These are phyloP conservation scores for Dactylellina parvicollis DNA, from an alignment of 2,329 filamentous ascomycete species.

Conservation along the genomic window DNA sequence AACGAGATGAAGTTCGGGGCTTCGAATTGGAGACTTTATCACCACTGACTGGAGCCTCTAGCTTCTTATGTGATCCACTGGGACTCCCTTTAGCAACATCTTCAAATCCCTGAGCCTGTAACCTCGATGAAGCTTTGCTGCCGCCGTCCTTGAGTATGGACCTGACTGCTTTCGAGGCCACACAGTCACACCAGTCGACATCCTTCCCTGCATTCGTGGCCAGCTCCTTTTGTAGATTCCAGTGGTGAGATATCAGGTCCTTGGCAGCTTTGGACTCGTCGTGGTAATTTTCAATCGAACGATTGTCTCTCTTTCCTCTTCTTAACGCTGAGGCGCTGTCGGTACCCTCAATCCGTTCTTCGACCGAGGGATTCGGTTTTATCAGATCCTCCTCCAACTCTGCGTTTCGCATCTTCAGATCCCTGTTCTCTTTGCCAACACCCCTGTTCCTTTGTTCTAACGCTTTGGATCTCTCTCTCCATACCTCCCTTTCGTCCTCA, in stretches of 20 bases:
- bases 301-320: conserved; percentile 28
- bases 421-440: conserved; percentile 50
- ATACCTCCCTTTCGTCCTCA: conserved; percentile 52
- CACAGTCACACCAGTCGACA: conserved; percentile 39
- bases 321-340: background rate
- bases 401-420: conserved; percentile 40
- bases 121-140: conserved; percentile 19
- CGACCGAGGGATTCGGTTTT: conserved; percentile 5
- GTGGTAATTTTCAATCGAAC: conserved; percentile 18
- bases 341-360: background rate
- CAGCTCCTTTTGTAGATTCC: conserved; percentile 43
- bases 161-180: conserved; percentile 38
- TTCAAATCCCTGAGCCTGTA: conserved; percentile 36
- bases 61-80: conserved; percentile 21
- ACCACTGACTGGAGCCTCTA: conserved; percentile 2
- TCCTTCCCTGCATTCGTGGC: conserved; percentile 22
- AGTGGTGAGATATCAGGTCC: conserved; percentile 43
- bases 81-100: conserved; percentile 40
- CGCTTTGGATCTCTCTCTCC: conserved; percentile 52
- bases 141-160: conserved; percentile 32
- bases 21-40: conserved; percentile 2
- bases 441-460: conserved; percentile 51
- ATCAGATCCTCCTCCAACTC: conserved; percentile 31
- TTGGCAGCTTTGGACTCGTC: conserved; percentile 37
- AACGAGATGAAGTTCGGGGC: conserved; percentile 26